Base-by-base conservation (phyloP, 306 rosid species). In the Trichosanthes cucumerina region DNA sequence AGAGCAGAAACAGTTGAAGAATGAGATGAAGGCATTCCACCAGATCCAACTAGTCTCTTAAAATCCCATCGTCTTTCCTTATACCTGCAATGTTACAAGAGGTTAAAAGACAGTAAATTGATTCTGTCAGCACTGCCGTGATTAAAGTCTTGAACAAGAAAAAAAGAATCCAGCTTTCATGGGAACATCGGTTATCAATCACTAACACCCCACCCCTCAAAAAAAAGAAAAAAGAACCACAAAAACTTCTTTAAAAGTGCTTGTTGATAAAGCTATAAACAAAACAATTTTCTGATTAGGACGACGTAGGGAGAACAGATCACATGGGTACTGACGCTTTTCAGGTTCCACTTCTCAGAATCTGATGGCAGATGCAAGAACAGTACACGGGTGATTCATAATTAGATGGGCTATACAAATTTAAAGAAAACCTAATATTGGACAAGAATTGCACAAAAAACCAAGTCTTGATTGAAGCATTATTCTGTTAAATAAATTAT, bases 1-100 rank as follows among this genome's bases (percentile, higher is more conserved):
- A 92, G 92, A 86, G 99, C 97, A 78, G 97, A 88, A 14, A 95
- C 97, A 68, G 99, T 91, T 0, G 99, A 86, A 23, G 99, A 95
- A 95, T 95, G 99, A 64, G 99, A 95, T 2, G 99, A 95, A 9
- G 99, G 99, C 99, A 95, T 95, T 86, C 99, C 99, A 9, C 99
- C 99, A 26, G 99, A 95, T 78, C 96, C 99, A 78, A 92, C 16
- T 13, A 95, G 90, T 79, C 82, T 87, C 87, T 92, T 95, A 28
- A 87, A 84, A 88, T 95, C 99, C 99, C 98, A 95, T 85, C 90
- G 82, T 82, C 84, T 91, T 84, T 95, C 97, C 83, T 86, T 92
- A 83, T 87, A 92, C 99, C 99, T 95, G 80, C 68, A 81, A 80
- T 86, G 83, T 79, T 59, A 81, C 70, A 72, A 81, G 88, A 77